Base-by-base conservation (phyloP, 1,139 yeast genomes). In the Diutina ranongensis region DNA sequence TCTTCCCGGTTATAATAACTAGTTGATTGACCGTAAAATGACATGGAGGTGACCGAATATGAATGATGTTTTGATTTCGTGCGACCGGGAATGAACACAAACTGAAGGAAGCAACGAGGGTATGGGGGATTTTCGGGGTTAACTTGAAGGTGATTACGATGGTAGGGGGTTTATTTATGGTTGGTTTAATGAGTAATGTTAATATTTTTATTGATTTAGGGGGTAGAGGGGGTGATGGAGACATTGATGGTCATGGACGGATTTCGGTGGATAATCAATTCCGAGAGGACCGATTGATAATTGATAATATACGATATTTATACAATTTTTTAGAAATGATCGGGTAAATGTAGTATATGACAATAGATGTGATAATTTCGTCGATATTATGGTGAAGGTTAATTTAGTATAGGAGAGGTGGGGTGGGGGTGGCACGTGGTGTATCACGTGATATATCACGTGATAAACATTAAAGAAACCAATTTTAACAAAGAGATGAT, bases 1-100 rank as follows among this genome's bases (percentile, higher is more conserved):
- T 35, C 40, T 8, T 35, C 40, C n/a, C 40, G 40, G 13, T 35
- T 35, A 22, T 35, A 35, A n/a, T 35, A 35, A 8, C 27, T 22
- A n/a, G 40, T 18, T n/a, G 27, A 13, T 22, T 20, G 40, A 4
- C 40, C 40, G 40, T 35, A 35, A 35, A 35, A 35, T 22, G 22
- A 22, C 40, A 35, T 35, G 18, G 27, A 10, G 22, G 18, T 21
- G 40, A 35, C 40, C 40, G 40, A 21, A 35, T 21, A 18, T 35
- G 31, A 35, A 9, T 20, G 20, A 16, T 18, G 12, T 35, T 18
- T 35, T 35, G 38, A 18, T 35, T 35, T 15, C n/a, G 38, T 16
- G 38, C 38, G 38, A 35, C 38, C 38, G 38, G 38, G 22, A 35
- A 8, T 35, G 15, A 19, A 4, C 22, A 25, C 7, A n/a, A 31